Conservation (phyloP, 345 rosid genomes). For the Eutrema japonicum region DNA sequence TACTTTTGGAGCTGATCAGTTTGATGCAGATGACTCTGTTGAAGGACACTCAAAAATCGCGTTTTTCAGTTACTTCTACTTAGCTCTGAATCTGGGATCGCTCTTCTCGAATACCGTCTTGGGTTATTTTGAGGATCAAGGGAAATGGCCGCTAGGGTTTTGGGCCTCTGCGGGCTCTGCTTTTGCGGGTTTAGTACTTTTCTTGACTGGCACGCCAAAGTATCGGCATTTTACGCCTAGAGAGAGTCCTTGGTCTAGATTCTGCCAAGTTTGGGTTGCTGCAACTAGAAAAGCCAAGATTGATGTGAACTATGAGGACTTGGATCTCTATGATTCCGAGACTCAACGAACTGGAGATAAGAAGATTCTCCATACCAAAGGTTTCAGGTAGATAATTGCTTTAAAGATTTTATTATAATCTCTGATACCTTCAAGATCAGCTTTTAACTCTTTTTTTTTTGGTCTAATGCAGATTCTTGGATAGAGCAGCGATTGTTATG, state of each 20-base stretch:
- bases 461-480: constrained; percentile 64
- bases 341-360: constrained; percentile 50
- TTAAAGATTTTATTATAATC: not conserved
- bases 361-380: constrained; percentile 74
- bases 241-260: constrained; percentile 83
- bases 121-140: constrained; percentile 86
- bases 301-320: constrained; percentile 46
- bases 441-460: not conserved
- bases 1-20: constrained; percentile 96
- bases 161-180: constrained; percentile 92
- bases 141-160: constrained; percentile 83
- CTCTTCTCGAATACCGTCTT: constrained; percentile 87
- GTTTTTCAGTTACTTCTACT: constrained; percentile 93
- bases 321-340: constrained; percentile 53
- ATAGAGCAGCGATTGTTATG: constrained; percentile 80
- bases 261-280: constrained; percentile 78
- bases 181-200: constrained; percentile 62
- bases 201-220: constrained; percentile 75
- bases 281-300: constrained; percentile 66
- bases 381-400: constrained; percentile 69
- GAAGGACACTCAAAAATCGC: constrained; percentile 85
- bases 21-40: constrained; percentile 80
- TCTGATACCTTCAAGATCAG: constrained; percentile 15
- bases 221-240: constrained; percentile 74
- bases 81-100: constrained; percentile 90